Percentiles rank a stretch among this genome's conserved stretches.
These are phyloP conservation scores for Aspergillus tanneri DNA, from an alignment of 2,329 filamentous ascomycete genomes.

Conservation along the genomic window DNA sequence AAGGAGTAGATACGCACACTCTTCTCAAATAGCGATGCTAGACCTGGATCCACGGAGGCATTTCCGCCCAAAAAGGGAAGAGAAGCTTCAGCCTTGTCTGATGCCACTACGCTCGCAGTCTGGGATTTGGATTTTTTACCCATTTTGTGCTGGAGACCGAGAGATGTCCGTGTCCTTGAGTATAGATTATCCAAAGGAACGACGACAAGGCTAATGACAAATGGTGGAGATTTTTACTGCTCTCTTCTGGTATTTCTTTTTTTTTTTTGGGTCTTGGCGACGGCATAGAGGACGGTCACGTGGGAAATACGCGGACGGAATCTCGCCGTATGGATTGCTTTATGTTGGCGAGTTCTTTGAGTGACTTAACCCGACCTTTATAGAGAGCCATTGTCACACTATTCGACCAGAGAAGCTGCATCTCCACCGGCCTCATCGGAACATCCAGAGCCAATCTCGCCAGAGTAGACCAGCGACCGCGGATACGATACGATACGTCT, in stretches of 20 bases:
- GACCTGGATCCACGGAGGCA: constrained; percentile 64
- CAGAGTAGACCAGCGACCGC: constrained; percentile 9
- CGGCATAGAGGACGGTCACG: constrained; percentile 14
- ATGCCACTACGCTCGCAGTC: constrained; percentile 17
- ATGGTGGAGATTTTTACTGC: background rate
- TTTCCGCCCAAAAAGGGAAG: constrained; percentile 56
- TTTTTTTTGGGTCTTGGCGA: constrained; percentile 13
- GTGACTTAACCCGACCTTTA: no score
- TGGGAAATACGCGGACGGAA: constrained; percentile 4
- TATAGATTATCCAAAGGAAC: background rate
- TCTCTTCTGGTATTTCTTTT: constrained; percentile 2
- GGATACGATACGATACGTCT: background rate
- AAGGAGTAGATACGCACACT: constrained; percentile 59
- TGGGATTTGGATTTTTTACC: constrained; percentile 37
- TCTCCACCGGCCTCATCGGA: no score
- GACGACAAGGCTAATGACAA: background rate
- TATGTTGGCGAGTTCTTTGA: no score
- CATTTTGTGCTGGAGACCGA: constrained; percentile 23
- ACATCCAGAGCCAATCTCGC: no score
- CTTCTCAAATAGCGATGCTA: constrained; percentile 68
- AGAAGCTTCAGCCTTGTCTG: constrained; percentile 17
- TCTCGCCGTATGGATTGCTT: no score
- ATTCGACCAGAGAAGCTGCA: no score
- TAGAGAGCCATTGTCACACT: no score
- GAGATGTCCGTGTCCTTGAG: background rate